Evolutionary conservation across 2,329 filamentous ascomycete genomes (phyloP), one percentile per base, ranked within the genome.

Genomic region (Stachybotrys echinatus): DNA sequence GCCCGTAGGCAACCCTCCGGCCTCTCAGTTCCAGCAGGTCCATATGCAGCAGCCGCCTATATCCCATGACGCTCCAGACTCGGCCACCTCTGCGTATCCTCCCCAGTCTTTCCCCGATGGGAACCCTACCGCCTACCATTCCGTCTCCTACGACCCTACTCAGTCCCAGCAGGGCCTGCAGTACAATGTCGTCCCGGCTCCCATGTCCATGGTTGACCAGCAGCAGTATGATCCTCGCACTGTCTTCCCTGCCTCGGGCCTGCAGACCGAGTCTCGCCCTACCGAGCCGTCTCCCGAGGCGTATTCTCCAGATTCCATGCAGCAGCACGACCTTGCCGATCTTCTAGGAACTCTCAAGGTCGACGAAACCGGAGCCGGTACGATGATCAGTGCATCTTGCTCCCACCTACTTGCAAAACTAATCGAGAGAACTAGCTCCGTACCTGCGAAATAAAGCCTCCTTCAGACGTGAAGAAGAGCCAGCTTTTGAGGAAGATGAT

Each of bases 311-410:
- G 83, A 87, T 45, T 74, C 81, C 37, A 87, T 87, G 52, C 83
- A 81, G 23, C 81, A 87, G 49, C 80, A 86, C 38, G 85, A 88
- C 60, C 76, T 96, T 3, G 83, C 85, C 12, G 88, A 95, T 61
- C 82, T 94, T 12, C 75, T 97, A 38, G 92, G 92, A 7, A 87
- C 89, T 40, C 75, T 97, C 14, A 92, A 89, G 61, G 90, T 97
- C 59, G 87, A 95, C 53, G 88, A 92, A 62, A 85, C 83, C 39
- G 92, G 91, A 53, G 87, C 91, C 65, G 91, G 89, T 94, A 76
- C 69, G 83, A 38, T 23, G n/a, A 5, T 14, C n/a, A 27, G 18
- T 39, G 12, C 8, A 14, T 12, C 21, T n/a, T 23, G 20, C 8
- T 14, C 27, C 21, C n/a, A n/a, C 21, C 23, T 39, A n/a, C 55